Conservation (phyloP, 106 monocot species). For the Allium fistulosum region DNA sequence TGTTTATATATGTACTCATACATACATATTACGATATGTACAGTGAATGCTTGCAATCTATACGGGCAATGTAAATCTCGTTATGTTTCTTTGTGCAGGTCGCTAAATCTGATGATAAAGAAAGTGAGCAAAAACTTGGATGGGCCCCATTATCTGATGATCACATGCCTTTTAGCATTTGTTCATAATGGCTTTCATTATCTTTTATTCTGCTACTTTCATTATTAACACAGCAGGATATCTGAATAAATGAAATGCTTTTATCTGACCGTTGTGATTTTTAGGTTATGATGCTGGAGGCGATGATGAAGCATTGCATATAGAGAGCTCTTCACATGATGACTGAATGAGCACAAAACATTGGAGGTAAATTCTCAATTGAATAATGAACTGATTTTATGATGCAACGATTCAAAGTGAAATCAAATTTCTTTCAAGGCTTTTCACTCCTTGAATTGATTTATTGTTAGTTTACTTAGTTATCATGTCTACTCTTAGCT, state of each 20-base stretch:
- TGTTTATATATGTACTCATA: too few species aligned
- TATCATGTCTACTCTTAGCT: too few species aligned
- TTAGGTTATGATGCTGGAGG: slow-evolving; percentile 31
- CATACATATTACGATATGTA: too few species aligned
- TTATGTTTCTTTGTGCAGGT: slow-evolving; percentile 15
- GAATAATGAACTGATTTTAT: too few species aligned
- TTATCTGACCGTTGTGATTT: not conserved
- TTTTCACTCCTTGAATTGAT: too few species aligned
- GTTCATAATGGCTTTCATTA: not conserved
- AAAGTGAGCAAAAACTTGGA: slow-evolving; percentile 38
- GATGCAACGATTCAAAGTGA: not conserved
- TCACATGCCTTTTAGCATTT: slow-evolving; percentile 48
- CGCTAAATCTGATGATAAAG: slow-evolving; percentile 9
- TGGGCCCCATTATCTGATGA: slow-evolving; percentile 85
- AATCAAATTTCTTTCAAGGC: too few species aligned
- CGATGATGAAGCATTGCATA: slow-evolving; percentile 3
- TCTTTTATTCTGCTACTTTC: not conserved
- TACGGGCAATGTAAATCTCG: too few species aligned
- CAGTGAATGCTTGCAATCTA: too few species aligned
- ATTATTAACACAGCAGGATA: not conserved
- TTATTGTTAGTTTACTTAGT: too few species aligned
- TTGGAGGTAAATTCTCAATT: slow-evolving; percentile 3
- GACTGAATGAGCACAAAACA: not conserved
- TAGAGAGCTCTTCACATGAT: slow-evolving; percentile 30
- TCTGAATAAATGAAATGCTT: not conserved